Percentiles rank a stretch among this genome's conserved stretches.
phyloP scores from a whole-genome alignment of 441 rosid genomes.

The Bruguiera hainesii region DNA sequence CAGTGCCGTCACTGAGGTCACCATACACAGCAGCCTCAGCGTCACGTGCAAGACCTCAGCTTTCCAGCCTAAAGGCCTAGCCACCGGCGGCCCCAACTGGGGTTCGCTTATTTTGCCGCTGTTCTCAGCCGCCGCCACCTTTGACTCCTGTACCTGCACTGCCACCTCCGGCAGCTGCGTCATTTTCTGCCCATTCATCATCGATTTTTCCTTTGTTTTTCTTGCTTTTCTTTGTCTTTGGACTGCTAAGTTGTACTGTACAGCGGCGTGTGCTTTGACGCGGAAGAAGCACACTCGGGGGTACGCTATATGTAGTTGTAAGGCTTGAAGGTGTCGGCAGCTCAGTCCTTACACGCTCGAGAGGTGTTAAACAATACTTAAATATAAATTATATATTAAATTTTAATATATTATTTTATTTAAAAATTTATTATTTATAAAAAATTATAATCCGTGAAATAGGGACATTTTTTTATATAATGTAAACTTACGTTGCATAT shows the following conservation, averaged over 20 bases:
- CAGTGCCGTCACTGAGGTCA: conserved; percentile 47
- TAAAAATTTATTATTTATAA: too few species aligned
- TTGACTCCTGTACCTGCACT: conserved; percentile 32
- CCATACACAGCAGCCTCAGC: conserved; percentile 52
- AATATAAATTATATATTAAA: too few species aligned
- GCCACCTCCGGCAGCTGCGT: conserved; percentile 26
- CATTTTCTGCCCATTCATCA: conserved; percentile 44
- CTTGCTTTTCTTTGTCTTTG: not conserved
- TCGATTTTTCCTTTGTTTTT: conserved; percentile 2
- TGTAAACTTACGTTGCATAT: too few species aligned
- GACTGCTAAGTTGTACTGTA: not conserved
- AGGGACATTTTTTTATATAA: too few species aligned
- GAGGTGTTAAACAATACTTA: too few species aligned
- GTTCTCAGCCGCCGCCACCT: conserved; percentile 26
- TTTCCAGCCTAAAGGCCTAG: conserved; percentile 27
- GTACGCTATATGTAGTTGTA: not conserved
- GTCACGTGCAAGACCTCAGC: conserved; percentile 37
- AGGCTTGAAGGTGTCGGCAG: too few species aligned
- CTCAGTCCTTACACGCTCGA: too few species aligned
- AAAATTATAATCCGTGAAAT: too few species aligned
- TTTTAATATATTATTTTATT: too few species aligned
- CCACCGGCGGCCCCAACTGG: not conserved
- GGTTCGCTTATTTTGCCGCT: conserved; percentile 23
- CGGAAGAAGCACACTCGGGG: not conserved
- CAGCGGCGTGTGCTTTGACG: too few species aligned